Base-by-base conservation (phyloP, 78 protist genomes). In the Trichosphaerium sp. region DNA sequence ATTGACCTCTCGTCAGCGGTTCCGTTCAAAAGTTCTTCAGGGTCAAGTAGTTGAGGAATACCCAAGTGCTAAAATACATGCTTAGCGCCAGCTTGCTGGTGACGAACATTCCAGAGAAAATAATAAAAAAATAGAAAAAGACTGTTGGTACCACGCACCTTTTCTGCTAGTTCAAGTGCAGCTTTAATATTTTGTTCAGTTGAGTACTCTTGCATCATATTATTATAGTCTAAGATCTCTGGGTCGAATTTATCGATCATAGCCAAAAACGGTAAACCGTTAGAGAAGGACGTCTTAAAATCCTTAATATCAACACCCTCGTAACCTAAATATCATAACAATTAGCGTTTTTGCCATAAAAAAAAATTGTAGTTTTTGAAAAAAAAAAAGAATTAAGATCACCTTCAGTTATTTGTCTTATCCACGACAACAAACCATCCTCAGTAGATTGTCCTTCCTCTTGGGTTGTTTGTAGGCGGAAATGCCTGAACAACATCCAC, bases 371-470 rank as follows among this genome's bases (percentile, higher is more conserved):
- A n/a, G n/a, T n/a, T n/a, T n/a, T n/a, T n/a, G n/a, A n/a, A n/a
- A n/a, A n/a, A n/a, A n/a, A n/a, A n/a, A n/a, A n/a, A n/a, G n/a
- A n/a, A n/a, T n/a, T n/a, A n/a, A n/a, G n/a, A n/a, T n/a, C n/a
- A n/a, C 84, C 82, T 28, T 56, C 77, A 4, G 84, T 78, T 4
- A 69, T 67, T 58, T 79, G 72, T 35, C 69, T 65, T 12, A 44
- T 35, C 84, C 84, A 78, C n/a, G 69, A 63, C 64, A 78, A 68
- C 25, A 78, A 29, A 78, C 84, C 84, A 52, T 78, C 84, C 35
- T 78, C 84, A 39, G 84, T 71, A 26, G 59, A 35, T 49, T 78
- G 10, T 32, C 6, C 10, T 54, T 10, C 29, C 49, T 67, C 84
- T 60, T 62, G 69, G 42, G 73, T 80, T 41, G 69, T 74, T 43